A percentile compares a stretch with the other conserved stretches of the same genome.
phyloP scores from a whole-genome alignment of 139 green algal genomes.

The Coccomyxa sp. region DNA sequence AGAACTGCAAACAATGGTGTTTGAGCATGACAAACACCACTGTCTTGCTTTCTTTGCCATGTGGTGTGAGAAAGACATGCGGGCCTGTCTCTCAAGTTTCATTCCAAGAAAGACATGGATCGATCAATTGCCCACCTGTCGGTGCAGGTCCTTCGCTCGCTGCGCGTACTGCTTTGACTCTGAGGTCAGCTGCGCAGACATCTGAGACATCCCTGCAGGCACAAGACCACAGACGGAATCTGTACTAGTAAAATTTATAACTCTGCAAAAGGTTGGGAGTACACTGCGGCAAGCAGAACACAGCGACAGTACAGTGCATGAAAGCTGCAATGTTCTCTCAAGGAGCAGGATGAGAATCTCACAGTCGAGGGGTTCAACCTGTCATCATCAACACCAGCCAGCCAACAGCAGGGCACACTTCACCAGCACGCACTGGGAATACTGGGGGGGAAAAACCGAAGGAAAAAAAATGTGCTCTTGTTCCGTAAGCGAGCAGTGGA shows the following conservation, averaged over 20 bases:
- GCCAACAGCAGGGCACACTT: not conserved
- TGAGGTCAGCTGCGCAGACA: constrained; percentile 70
- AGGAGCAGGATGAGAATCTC: not conserved
- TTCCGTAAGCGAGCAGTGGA: not conserved
- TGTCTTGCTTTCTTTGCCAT: not conserved
- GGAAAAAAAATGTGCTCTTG: not conserved
- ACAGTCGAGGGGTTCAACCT: not conserved
- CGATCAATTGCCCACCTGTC: constrained; percentile 32
- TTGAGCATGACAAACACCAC: not conserved
- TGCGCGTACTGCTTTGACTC: constrained; percentile 85
- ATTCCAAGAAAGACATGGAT: not conserved
- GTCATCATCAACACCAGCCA: not conserved
- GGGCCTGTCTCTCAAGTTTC: not conserved
- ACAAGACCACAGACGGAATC: not conserved
- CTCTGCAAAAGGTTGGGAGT: too few relatives aligned
- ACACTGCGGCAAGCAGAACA: too few relatives aligned
- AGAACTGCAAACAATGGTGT: not conserved
- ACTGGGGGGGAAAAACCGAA: not conserved
- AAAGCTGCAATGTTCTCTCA: not conserved
- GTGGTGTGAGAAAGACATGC: not conserved
- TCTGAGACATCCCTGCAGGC: constrained; percentile 70
- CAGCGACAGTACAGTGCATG: too few relatives aligned
- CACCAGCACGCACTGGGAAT: not conserved
- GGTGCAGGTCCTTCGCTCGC: constrained; percentile 83
- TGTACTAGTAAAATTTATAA: too few relatives aligned